Conservation (phyloP, 805 yeast genomes). For the Zygoascus flipseniorum region DNA sequence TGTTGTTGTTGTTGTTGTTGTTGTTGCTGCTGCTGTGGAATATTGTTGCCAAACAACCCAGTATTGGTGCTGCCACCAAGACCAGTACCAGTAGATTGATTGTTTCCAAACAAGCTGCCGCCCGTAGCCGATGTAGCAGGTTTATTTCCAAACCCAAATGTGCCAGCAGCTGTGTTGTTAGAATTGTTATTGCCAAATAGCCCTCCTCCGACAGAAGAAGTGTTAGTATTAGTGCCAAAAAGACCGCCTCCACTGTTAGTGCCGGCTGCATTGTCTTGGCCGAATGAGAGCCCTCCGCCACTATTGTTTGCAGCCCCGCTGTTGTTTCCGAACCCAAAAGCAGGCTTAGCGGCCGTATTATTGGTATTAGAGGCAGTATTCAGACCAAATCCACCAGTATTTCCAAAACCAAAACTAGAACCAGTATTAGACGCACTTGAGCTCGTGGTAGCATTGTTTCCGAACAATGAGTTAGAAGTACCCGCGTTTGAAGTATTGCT, state of each 20-base stretch:
- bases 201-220: constrained; percentile 20
- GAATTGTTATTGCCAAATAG: constrained; percentile 22
- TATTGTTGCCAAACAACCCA: constrained; percentile 25
- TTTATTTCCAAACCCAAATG: not conserved
- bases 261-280: constrained; percentile 13
- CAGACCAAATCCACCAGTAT: constrained; percentile 1
- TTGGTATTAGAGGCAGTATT: not conserved
- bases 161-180: not conserved
- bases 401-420: constrained; percentile 10
- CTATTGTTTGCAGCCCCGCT: constrained; percentile 3
- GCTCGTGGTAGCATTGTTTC: constrained; percentile 2
- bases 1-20: constrained; percentile 5
- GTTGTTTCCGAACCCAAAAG: not conserved
- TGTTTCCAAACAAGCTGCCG: not conserved
- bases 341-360: not conserved
- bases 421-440: constrained; percentile 11
- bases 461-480: not conserved
- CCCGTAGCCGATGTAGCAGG: not conserved
- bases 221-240: not conserved
- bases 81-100: not conserved
- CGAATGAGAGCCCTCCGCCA: constrained; percentile 2
- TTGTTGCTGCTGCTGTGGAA: constrained; percentile 8
- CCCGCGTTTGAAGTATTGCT: not conserved
- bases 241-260: constrained; percentile 22
- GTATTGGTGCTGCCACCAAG: not conserved